Conservation (phyloP, 2,329 filamentous ascomycete species). For the Colletotrichum tofieldiae region DNA sequence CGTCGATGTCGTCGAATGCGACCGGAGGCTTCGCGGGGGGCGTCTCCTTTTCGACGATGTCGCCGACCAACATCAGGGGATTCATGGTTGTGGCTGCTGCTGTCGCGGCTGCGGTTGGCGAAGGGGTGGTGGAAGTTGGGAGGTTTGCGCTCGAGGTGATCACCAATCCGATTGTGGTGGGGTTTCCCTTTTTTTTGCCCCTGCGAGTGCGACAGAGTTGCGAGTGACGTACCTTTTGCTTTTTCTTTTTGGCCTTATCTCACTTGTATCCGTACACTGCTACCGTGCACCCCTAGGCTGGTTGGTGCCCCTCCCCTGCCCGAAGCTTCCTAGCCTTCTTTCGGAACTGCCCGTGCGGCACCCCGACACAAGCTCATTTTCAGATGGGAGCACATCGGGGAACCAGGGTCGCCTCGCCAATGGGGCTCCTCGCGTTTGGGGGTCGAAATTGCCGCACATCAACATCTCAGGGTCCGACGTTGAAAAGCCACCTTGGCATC, state of each 20-base stretch:
- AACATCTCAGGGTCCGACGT: neutral
- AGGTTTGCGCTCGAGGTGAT: neutral
- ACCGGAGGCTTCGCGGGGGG: conserved; percentile 71
- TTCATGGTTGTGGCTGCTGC: conserved; percentile 49
- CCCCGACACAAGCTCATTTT: conserved; percentile 37
- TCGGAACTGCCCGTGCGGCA: conserved; percentile 39
- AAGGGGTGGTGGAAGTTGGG: neutral
- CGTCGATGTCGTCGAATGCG: conserved; percentile 72
- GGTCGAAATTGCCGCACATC: neutral
- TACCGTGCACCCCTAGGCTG: conserved; percentile 4
- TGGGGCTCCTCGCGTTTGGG: neutral
- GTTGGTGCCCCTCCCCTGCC: conserved; percentile 19
- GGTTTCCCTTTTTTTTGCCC: conserved; percentile 1
- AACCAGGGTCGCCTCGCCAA: conserved; percentile 20
- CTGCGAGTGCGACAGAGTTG: neutral
- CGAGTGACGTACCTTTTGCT: conserved; percentile 29
- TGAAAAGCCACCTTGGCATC: neutral
- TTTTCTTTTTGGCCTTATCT: conserved; percentile 30
- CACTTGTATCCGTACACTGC: neutral
- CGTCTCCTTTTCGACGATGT: conserved; percentile 84
- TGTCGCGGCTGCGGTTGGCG: neutral
- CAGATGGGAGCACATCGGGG: conserved; percentile 29
- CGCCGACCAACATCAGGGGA: conserved; percentile 73
- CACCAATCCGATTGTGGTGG: neutral
- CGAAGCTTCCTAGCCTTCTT: conserved; percentile 24